Evolutionary conservation across 495 filamentous ascomycete species (phyloP).

Genomic region (Emericellopsis terricola): DNA sequence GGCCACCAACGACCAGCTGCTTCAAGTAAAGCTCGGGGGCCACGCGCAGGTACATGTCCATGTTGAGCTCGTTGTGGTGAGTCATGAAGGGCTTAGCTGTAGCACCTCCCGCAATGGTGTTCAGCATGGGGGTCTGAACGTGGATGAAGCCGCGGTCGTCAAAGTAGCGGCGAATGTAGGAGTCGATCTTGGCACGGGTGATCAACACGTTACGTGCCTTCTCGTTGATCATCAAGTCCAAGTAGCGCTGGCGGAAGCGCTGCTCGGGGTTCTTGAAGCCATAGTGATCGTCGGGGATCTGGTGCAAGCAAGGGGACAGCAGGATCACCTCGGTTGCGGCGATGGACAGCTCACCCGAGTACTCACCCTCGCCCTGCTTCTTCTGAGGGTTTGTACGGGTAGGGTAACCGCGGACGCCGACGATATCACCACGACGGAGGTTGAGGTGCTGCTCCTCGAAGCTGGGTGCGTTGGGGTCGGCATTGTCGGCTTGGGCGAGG

Average conservation of each 20-base stretch:
- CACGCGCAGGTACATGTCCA: constrained; percentile 78
- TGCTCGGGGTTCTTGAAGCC: constrained; percentile 92
- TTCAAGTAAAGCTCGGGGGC: constrained; percentile 95
- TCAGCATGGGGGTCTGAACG: constrained; percentile 98
- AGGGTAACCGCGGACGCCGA: constrained; percentile 75
- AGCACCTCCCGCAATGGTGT: constrained; percentile 84
- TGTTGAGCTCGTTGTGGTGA: constrained; percentile 83
- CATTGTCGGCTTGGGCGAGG: constrained; percentile 70
- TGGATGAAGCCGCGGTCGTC: constrained; percentile 74
- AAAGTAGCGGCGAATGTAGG: constrained; percentile 73
- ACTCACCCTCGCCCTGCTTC: constrained; percentile 41
- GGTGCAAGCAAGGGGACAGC: constrained; percentile 81
- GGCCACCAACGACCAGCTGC: constrained; percentile 76
- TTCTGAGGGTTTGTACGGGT: constrained; percentile 83
- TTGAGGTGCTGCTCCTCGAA: constrained; percentile 83
- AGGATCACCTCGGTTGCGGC: constrained; percentile 76
- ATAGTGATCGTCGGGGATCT: constrained; percentile 78
- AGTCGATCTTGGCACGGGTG: constrained; percentile 68
- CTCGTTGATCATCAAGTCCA: constrained; percentile 95
- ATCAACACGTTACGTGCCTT: constrained; percentile 60
- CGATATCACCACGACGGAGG: constrained; percentile 78
- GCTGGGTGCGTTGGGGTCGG: constrained; percentile 33
- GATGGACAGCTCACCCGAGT: constrained; percentile 72
- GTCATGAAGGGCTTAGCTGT: constrained; percentile 93
- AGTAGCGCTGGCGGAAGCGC: constrained; percentile 74